Base-by-base conservation (phyloP, 2,329 filamentous ascomycete genomes). In the Botryosphaeria agaves region DNA sequence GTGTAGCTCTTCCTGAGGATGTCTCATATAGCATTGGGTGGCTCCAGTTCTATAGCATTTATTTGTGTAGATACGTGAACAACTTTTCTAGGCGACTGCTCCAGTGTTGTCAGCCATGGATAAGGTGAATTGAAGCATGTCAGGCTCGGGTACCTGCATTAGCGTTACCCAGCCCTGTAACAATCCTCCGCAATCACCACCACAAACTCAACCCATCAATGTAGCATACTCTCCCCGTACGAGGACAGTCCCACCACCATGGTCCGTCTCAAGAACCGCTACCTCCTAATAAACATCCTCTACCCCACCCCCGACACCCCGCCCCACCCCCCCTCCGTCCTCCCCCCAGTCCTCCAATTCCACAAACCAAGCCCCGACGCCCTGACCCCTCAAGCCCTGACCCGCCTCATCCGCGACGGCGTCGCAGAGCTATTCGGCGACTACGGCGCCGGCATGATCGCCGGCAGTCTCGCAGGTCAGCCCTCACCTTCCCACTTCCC, bases 241-340 rank as follows among this genome's bases (percentile, higher is more conserved):
- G n/a, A n/a, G n/a, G n/a, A n/a, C n/a, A n/a, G 15, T 14, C 26
- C 4, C 5, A 11, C 5, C 26, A 57, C 26, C 29, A 94, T 98
- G 89, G 89, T 98, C 36, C 82, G 89, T 48, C 72, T 95, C 42
- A 98, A 98, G 57, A 79, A 93, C 55, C 76, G 89, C 45, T 98
- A 98, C 53, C 69, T 98, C 12, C 72, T 95, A n/a, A 72, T 95
- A 37, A 82, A 92, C 49, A 84, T 95, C 40, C 65, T 95, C 28
- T 94, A 94, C 46, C 83, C 85, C 0, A 65, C 72, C 5, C 59
- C 69, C 8, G 38, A 60, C 7, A 36, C 32, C 17, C 28, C 27
- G 32, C n/a, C 35, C 43, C 36, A 53, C 51, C 34, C 29, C 48
- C 42, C 40, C 27, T 40, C 42, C 19, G 55, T 41, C 42, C 65